phyloP scores from a whole-genome alignment of 139 green algal species.

The Chlorella vulgaris region DNA sequence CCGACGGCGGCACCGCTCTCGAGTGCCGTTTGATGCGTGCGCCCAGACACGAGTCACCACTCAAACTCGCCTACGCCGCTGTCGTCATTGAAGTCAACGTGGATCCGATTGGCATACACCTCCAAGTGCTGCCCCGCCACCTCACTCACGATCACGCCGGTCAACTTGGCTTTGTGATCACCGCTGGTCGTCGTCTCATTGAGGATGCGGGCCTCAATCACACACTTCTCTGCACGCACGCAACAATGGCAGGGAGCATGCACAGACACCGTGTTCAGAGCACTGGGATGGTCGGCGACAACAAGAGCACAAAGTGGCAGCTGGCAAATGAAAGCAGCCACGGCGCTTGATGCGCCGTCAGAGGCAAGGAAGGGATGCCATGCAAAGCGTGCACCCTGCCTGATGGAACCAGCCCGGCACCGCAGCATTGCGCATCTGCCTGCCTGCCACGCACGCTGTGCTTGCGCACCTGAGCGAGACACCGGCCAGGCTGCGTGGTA shows the following conservation, averaged over 20 bases:
- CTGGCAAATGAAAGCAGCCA: neutral
- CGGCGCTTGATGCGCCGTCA: neutral
- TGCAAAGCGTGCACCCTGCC: too few species aligned
- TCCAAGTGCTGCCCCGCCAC: neutral
- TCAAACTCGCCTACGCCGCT: neutral
- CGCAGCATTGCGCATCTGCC: too few species aligned
- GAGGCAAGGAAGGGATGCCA: neutral
- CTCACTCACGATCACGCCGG: neutral
- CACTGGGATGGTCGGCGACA: neutral
- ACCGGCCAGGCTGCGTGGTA: constrained; percentile 1
- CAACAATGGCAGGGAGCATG: neutral
- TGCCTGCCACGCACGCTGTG: neutral
- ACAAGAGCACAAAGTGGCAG: neutral
- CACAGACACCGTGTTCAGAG: neutral
- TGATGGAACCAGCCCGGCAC: neutral
- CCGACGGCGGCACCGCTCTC: neutral
- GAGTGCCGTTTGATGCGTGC: neutral
- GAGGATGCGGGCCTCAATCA: neutral
- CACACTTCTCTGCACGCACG: neutral
- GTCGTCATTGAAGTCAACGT: neutral
- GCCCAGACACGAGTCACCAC: neutral
- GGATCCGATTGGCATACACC: neutral
- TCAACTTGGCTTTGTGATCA: neutral
- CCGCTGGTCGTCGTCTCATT: neutral
- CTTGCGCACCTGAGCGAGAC: neutral